phyloP scores from a whole-genome alignment of 768 basidiomycete genomes.

The Trametes meyenii region DNA sequence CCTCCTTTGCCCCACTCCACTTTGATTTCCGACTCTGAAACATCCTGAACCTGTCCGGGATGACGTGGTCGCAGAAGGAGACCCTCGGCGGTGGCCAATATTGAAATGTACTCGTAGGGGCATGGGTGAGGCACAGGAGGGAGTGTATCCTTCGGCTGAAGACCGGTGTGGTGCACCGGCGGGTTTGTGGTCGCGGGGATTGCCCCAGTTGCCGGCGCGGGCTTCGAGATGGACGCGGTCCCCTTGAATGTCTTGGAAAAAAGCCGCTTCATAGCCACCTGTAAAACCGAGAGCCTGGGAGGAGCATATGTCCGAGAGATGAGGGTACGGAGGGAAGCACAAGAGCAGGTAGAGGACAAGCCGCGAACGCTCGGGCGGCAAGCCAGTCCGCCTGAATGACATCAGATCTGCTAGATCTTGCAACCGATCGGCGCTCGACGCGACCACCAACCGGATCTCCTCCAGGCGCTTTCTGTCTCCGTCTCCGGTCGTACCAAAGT shows the following conservation, averaged over 20 bases:
- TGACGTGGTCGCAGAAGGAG: conserved; percentile 66
- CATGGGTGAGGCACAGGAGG: conserved; percentile 77
- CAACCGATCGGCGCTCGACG: not conserved
- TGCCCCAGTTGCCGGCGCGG: not conserved
- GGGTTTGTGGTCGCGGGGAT: conserved; percentile 18
- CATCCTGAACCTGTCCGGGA: conserved; percentile 13
- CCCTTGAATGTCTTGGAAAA: conserved; percentile 30
- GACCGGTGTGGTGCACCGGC: conserved; percentile 30
- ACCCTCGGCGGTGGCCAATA: conserved; percentile 60
- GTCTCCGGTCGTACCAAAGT: not conserved
- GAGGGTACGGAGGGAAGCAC: not conserved
- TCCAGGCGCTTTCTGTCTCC: not conserved
- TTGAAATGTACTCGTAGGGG: conserved; percentile 68
- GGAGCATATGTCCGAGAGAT: conserved; percentile 4
- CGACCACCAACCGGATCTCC: not conserved
- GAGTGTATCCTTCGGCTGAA: conserved; percentile 66
- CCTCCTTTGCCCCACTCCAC: conserved; percentile 64
- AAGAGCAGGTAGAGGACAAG: conserved; percentile 5
- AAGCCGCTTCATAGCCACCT: conserved; percentile 36
- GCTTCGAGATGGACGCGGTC: conserved; percentile 3
- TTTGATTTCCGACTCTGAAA: conserved; percentile 45
- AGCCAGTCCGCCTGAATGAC: conserved; percentile 6
- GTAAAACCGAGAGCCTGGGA: not conserved
- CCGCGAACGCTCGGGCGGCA: conserved; percentile 6
- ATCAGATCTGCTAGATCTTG: conserved; percentile 16